Evolutionary conservation across 805 yeast genomes (phyloP).

Genomic region (Metschnikowia santaceciliae): DNA sequence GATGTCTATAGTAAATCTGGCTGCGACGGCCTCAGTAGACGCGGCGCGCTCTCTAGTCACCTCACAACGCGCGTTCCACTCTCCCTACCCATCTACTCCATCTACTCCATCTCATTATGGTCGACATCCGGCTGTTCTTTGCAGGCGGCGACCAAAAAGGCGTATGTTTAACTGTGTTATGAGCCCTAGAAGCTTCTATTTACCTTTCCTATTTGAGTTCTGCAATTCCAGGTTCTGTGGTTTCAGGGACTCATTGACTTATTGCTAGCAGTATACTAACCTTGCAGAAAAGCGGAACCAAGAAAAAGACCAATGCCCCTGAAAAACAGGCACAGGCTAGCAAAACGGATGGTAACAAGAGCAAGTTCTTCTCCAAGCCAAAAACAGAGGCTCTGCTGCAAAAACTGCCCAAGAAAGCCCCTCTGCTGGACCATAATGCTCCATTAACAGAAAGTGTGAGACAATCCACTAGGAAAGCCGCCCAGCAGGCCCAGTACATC

Average conservation of each 20-base stretch:
- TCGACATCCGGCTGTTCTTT: conserved; percentile 20
- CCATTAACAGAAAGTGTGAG: conserved; percentile 8
- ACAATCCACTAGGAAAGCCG: conserved; percentile 9
- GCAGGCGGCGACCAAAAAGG: conserved; percentile 6
- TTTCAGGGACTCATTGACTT: too few species aligned
- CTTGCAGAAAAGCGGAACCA: not conserved
- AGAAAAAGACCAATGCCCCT: not conserved
- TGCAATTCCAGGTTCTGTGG: too few species aligned
- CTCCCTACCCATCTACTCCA: not conserved
- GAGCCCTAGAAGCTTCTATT: too few species aligned
- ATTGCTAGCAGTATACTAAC: not conserved
- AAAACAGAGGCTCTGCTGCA: not conserved
- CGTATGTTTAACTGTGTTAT: not conserved
- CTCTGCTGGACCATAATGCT: not conserved
- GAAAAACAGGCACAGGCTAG: not conserved
- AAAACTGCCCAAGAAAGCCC: not conserved
- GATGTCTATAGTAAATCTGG: not conserved
- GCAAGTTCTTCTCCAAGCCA: not conserved
- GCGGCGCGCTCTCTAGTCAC: not conserved
- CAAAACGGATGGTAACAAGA: conserved; percentile 1
- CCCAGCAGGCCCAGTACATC: conserved; percentile 10
- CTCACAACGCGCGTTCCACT: conserved; percentile 1
- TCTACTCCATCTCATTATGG: conserved; percentile 8
- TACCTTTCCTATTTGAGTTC: too few species aligned
- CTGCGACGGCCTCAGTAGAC: not conserved